Conservation (phyloP, 805 yeast species). For the Lachancea fermentati region DNA sequence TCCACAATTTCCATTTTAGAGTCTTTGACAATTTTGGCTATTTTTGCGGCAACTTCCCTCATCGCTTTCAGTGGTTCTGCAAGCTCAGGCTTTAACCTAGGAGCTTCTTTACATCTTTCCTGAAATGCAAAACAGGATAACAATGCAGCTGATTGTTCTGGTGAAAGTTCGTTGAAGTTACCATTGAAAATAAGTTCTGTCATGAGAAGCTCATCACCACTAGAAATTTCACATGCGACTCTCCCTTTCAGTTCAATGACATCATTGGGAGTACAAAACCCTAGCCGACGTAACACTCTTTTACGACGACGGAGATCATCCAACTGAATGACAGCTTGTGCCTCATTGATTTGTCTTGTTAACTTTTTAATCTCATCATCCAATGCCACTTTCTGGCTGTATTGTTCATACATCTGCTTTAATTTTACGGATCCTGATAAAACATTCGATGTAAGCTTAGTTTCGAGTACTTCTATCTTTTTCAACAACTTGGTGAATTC, state of each 20-base stretch:
- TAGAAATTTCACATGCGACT: slow-evolving; percentile 93
- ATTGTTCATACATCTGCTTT: slow-evolving; percentile 57
- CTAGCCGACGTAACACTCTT: slow-evolving; percentile 86
- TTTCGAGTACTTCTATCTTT: slow-evolving; percentile 78
- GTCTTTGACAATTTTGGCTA: slow-evolving; percentile 86
- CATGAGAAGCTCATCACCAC: slow-evolving; percentile 75
- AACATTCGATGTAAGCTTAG: slow-evolving; percentile 67
- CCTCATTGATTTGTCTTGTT: slow-evolving; percentile 65
- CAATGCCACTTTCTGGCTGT: slow-evolving; percentile 57
- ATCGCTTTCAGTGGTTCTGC: slow-evolving; percentile 87
- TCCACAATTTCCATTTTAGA: slow-evolving; percentile 86
- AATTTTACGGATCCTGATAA: slow-evolving; percentile 56
- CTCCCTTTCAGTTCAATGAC: slow-evolving; percentile 94
- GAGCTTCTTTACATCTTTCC: slow-evolving; percentile 85
- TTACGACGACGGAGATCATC: slow-evolving; percentile 92
- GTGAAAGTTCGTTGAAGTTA: slow-evolving; percentile 78
- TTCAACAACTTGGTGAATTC: slow-evolving; percentile 66
- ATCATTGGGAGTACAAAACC: slow-evolving; percentile 80
- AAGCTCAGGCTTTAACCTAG: slow-evolving; percentile 79
- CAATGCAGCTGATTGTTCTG: slow-evolving; percentile 89
- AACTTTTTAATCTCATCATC: slow-evolving; percentile 52
- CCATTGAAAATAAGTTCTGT: slow-evolving; percentile 95
- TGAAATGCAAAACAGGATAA: slow-evolving; percentile 95
- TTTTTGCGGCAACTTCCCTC: slow-evolving; percentile 85
- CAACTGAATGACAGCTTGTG: slow-evolving; percentile 86